A percentile compares a stretch with the other conserved stretches of the same genome.
Evolutionary conservation across 1,284 basidiomycete species (phyloP).

Genomic region (Singerocomus rubriflavus): DNA sequence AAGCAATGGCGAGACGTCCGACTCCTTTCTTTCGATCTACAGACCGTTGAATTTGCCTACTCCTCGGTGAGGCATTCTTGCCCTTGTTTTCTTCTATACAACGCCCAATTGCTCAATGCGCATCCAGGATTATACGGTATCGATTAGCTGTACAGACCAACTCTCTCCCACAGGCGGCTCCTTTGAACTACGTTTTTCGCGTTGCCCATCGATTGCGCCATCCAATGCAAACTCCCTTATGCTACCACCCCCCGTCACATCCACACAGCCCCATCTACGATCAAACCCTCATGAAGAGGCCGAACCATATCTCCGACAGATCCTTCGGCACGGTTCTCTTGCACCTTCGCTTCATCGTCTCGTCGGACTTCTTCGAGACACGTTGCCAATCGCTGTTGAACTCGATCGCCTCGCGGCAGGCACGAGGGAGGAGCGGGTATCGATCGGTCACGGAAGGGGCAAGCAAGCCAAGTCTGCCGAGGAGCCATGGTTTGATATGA

Average conservation of each 20-base stretch:
- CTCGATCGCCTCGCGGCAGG: conserved; percentile 55
- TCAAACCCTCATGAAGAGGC: conserved; percentile 73
- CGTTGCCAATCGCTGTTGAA: conserved; percentile 68
- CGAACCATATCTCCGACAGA: conserved; percentile 63
- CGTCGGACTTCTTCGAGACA: conserved; percentile 66
- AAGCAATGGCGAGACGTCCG: conserved; percentile 70
- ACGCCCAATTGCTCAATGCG: background rate
- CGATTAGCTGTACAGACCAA: conserved; percentile 72
- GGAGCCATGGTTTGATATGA: conserved; percentile 52
- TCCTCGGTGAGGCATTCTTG: conserved; percentile 42
- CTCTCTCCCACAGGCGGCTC: conserved; percentile 60
- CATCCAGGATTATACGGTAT: conserved; percentile 64
- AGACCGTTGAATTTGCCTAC: conserved; percentile 86
- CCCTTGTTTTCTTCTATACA: background rate
- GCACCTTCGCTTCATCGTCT: conserved; percentile 61
- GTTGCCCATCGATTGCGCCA: conserved; percentile 35
- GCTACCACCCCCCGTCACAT: conserved; percentile 14
- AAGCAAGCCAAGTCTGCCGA: conserved; percentile 10
- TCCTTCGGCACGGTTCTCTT: conserved; percentile 61
- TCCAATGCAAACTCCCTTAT: conserved; percentile 32
- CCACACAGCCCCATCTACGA: conserved; percentile 17
- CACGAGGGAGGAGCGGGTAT: conserved; percentile 7
- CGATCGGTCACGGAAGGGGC: conserved; percentile 25
- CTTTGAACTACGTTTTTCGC: conserved; percentile 71
- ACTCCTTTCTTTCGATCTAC: conserved; percentile 82